These are phyloP conservation scores for Thuidium tamariscinum DNA, from an alignment of 225 moss, liverwort and hornwort genomes.

Conservation along the genomic window DNA sequence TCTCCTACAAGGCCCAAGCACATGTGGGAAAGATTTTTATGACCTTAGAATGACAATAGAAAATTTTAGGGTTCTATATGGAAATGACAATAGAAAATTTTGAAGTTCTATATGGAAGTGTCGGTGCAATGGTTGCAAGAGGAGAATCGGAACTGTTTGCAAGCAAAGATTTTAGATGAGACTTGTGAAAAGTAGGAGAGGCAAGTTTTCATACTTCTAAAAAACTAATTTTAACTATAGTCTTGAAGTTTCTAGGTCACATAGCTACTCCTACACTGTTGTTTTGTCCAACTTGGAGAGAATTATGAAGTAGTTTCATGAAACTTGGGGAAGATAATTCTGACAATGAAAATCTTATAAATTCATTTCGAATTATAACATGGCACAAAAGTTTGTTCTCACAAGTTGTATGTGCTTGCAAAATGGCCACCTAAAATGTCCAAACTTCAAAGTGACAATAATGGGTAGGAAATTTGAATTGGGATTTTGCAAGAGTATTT, in stretches of 20 bases:
- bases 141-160: not conserved
- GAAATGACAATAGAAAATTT: too few relatives aligned
- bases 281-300: accelerated
- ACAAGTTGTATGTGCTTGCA: accelerated
- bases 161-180: accelerated
- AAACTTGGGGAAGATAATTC: not conserved
- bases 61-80: too few relatives aligned
- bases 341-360: accelerated
- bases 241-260: not conserved
- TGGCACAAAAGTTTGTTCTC: accelerated
- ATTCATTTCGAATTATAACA: accelerated
- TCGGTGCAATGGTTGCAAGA: not conserved
- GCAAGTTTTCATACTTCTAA: accelerated
- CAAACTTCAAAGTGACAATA: accelerated
- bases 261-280: accelerated
- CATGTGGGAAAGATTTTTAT: too few relatives aligned
- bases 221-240: not conserved
- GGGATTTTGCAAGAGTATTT: not conserved
- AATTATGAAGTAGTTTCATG: not conserved
- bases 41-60: too few relatives aligned
- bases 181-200: accelerated
- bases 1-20: too few relatives aligned
- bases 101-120: not conserved
- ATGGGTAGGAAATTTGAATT: not conserved
- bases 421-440: not conserved